Conservation (phyloP, 805 yeast species). For the Saccharomycopsis amapae region DNA sequence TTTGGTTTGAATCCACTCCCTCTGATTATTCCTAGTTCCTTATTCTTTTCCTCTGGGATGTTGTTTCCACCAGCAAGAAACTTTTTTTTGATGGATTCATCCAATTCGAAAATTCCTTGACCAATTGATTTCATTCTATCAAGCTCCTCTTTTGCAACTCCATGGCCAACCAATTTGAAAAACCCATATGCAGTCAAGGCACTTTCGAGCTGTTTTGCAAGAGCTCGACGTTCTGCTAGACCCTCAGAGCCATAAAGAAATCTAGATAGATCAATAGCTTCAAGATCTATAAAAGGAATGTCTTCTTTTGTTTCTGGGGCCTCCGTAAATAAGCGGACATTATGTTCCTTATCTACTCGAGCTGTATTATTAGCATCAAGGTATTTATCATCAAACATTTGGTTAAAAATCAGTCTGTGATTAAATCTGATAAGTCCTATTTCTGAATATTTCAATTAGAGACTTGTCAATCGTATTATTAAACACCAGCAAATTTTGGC, state of each 20-base stretch:
- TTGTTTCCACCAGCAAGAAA: constrained; percentile 36
- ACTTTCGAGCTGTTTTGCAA: constrained; percentile 34
- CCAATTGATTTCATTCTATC: constrained; percentile 34
- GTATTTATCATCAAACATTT: too few species aligned
- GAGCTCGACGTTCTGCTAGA: constrained; percentile 26
- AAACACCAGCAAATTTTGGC: too few species aligned
- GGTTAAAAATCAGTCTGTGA: too few species aligned
- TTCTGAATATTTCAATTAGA: too few species aligned
- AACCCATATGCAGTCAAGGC: constrained; percentile 39
- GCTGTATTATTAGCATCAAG: constrained; percentile 11
- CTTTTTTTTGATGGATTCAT: constrained; percentile 34
- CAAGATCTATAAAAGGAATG: constrained; percentile 24
- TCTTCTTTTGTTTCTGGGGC: constrained; percentile 25
- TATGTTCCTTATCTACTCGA: constrained; percentile 23
- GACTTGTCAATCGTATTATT: too few species aligned
- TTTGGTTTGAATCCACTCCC: constrained; percentile 43
- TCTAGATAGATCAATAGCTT: constrained; percentile 31
- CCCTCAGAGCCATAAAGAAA: constrained; percentile 34
- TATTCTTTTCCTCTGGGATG: constrained; percentile 24
- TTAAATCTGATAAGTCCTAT: too few species aligned
- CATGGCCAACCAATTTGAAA: constrained; percentile 37
- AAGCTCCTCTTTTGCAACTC: constrained; percentile 30
- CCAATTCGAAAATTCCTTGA: constrained; percentile 35
- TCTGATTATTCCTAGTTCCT: constrained; percentile 37
- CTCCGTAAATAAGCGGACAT: constrained; percentile 30